These are phyloP conservation scores for Rhamnella rubrinervis DNA, from an alignment of 331 rosid species.

Conservation along the genomic window DNA sequence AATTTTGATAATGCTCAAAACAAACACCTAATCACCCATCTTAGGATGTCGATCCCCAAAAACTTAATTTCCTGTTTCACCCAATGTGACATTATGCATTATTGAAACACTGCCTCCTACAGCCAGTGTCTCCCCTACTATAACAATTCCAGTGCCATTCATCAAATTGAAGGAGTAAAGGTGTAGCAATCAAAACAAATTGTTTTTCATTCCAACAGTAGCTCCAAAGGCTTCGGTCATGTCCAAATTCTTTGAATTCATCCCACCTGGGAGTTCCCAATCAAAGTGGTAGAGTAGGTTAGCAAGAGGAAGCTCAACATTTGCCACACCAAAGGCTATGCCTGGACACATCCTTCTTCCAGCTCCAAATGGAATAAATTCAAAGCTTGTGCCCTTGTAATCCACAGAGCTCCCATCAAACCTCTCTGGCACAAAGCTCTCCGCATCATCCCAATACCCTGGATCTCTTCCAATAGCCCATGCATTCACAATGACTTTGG, in stretches of 20 bases:
- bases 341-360: constrained; percentile 12
- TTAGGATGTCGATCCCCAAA: constrained; percentile 32
- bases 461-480: constrained; percentile 17
- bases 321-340: background rate
- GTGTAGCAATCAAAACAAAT: background rate
- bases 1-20: constrained; percentile 12
- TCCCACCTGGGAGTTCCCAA: background rate
- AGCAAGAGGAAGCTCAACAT: constrained; percentile 2
- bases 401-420: background rate
- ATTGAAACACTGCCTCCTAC: constrained; percentile 7
- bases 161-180: too few relatives aligned
- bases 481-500: background rate
- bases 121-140: too few relatives aligned
- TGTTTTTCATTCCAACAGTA: background rate
- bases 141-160: constrained; percentile 20
- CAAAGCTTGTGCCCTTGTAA: background rate
- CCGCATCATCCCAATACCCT: constrained; percentile 2
- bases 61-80: too few relatives aligned
- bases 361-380: constrained; percentile 10
- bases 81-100: constrained; percentile 27
- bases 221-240: constrained; percentile 8
- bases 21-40: constrained; percentile 21
- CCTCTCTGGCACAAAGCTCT: background rate
- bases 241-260: background rate
- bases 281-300: constrained; percentile 3